A percentile compares a stretch with the other conserved stretches of the same genome.
phyloP scores from a whole-genome alignment of 2,329 filamentous ascomycete species.

The Bretziella fagacearum region DNA sequence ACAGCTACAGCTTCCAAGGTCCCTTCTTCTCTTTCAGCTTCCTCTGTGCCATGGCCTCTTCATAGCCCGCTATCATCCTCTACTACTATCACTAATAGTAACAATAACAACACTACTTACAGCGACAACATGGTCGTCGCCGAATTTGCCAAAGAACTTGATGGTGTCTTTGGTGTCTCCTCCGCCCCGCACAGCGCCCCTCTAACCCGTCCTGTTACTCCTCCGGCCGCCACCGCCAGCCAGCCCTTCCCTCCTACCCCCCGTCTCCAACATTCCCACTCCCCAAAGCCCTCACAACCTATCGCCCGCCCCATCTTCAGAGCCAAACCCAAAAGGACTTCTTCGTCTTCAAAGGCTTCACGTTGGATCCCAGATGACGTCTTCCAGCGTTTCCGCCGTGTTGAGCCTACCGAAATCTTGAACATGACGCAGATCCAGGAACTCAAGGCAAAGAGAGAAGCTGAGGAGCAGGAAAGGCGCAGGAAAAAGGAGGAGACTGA shows the following conservation, averaged over 20 bases:
- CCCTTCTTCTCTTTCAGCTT: background rate
- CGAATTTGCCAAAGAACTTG: conserved; percentile 5
- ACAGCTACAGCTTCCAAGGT: background rate
- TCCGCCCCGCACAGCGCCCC: conserved; percentile 11
- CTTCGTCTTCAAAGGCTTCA: conserved; percentile 2
- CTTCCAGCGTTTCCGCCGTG: conserved; percentile 35
- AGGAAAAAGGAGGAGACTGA: background rate
- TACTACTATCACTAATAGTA: background rate
- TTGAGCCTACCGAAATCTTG: conserved; percentile 43
- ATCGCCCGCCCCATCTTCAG: background rate
- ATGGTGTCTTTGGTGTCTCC: background rate
- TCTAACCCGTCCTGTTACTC: conserved; percentile 4
- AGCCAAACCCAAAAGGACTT: background rate
- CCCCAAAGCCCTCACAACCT: background rate
- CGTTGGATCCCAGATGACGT: conserved; percentile 41
- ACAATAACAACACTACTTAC: background rate
- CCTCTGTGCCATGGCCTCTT: background rate
- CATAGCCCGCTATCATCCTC: background rate
- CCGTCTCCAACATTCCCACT: background rate
- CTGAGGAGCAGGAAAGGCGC: conserved; percentile 15
- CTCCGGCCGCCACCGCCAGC: background rate
- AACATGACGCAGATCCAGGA: conserved; percentile 35
- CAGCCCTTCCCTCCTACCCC: background rate
- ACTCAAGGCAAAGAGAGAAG: conserved; percentile 24
- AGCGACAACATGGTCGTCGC: conserved; percentile 5